Conservation (phyloP, 1,284 basidiomycete species). For the Boletus sp. region DNA sequence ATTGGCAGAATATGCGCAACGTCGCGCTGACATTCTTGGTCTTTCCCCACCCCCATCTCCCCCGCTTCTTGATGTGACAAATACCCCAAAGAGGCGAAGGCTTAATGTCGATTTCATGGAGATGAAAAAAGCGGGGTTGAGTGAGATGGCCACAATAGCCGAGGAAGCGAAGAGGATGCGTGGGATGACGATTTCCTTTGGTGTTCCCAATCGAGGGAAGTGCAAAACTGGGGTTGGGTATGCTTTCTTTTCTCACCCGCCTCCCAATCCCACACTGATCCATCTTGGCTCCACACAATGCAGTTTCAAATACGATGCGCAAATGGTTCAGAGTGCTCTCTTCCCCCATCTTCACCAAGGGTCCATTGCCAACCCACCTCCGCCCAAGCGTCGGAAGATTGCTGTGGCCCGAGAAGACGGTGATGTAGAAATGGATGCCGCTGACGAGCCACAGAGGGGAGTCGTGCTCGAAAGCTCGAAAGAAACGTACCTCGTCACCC, state of each 20-base stretch:
- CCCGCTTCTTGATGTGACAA: constrained; percentile 35
- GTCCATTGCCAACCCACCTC: constrained; percentile 11
- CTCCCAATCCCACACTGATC: not conserved
- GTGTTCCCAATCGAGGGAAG: constrained; percentile 35
- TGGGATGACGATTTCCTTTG: constrained; percentile 44
- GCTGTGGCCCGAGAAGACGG: constrained; percentile 7
- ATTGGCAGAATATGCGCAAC: constrained; percentile 58
- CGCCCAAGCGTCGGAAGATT: constrained; percentile 28
- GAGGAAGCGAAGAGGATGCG: constrained; percentile 39
- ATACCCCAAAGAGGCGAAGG: constrained; percentile 25
- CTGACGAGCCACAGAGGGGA: constrained; percentile 14
- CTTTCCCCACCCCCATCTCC: constrained; percentile 26
- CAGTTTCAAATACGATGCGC: constrained; percentile 61
- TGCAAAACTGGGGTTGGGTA: constrained; percentile 46
- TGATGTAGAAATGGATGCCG: constrained; percentile 10
- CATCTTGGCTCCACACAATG: constrained; percentile 1
- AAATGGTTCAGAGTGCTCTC: constrained; percentile 41
- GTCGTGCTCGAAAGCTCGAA: constrained; percentile 25
- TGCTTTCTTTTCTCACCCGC: constrained; percentile 19
- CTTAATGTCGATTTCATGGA: constrained; percentile 25
- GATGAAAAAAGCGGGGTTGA: constrained; percentile 21
- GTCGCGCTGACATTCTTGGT: constrained; percentile 52
- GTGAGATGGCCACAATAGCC: constrained; percentile 20
- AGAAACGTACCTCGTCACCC: constrained; percentile 23
- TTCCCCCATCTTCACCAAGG: constrained; percentile 36